Evolutionary conservation across 768 basidiomycete species (phyloP), one percentile per base, ranked within the genome.

Genomic region (Boletales sp.): DNA sequence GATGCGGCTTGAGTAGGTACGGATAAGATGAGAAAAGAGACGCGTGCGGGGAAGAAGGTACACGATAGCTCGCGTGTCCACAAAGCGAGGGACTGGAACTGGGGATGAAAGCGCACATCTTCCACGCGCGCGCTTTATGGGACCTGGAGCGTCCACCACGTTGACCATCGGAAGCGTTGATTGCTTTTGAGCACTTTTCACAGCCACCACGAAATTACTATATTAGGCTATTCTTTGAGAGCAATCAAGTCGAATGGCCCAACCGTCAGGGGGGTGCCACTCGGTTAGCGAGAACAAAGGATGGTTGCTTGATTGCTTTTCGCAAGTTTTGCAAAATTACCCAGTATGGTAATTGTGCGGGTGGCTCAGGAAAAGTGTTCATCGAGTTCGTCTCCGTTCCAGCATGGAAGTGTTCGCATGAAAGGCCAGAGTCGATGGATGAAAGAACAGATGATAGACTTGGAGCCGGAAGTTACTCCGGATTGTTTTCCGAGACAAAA

Each of bases 141-240:
- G 8, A 19, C 38, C 28, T 19, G 47, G 14, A 28, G 18, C 34
- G 42, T 55, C 52, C 45, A 55, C 54, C 25, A 46, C 18, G 44
- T 40, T 55, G 55, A 42, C 54, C 55, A 51, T 33, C 51, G 45
- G 37, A 49, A 41, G 44, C 19, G 35, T 13, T 53, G 64, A 68
- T 67, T 68, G 67, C 56, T 50, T 68, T 47, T 44, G 41, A 58
- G 40, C 37, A 50, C 49, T 53, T 47, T 55, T 39, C 50, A 54
- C 39, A 49, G 46, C 53, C 59, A 52, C 56, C 57, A 25, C 28
- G 31, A 59, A 54, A 54, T 53, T 64, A 52, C 53, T 56, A 44
- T 33, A 44, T 59, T 42, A 53, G 56, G 62, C 39, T 30, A 61
- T 17, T 50, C 43, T 40, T 11, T 37, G 47, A 19, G 33, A 54